Base-by-base conservation (phyloP, 768 basidiomycete genomes). In the Termitomyces titanicus region DNA sequence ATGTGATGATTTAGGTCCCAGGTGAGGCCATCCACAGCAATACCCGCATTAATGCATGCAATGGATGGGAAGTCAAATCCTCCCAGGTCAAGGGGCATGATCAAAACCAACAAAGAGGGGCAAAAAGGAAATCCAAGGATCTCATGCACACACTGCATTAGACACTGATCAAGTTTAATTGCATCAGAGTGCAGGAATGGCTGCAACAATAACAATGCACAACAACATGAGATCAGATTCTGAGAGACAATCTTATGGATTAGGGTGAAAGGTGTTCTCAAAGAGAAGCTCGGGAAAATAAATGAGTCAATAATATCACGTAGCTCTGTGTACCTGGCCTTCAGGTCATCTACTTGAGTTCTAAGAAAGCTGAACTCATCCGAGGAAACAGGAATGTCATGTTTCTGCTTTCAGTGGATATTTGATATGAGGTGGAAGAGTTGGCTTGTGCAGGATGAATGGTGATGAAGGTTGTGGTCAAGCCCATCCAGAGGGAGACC, bases 1-100 rank as follows among this genome's bases (percentile, higher is more conserved):
- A 68, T 62, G 11, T 64, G 64, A 25, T 67, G 66, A 38, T 68
- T 67, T 0, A 68, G 61, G 33, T 70, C 64, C 0, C 63, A 54
- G 4, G 18, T 22, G 0, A 69, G 51, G 0, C 68, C 66, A 17
- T 62, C 34, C 0, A 68, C 46, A 0, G 64, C 63, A 1, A 64
- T 49, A 0, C 57, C 39, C 0, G 51, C 53, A 45, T 69, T 69
- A 5, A 68, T 57, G 1, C 58, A 44, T 1, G 59, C 12, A 2
- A 68, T 54, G 0, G 61, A 68, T 0, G 61, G 61, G 18, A 68
- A 65, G 18, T 59, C 66, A 24, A 68, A 62, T 2, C 68, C 65
- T 8, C 51, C 42, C 0, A 51, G 29, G 1, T 49, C 17, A 0
- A 68, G 7, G 0, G 66, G 67, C 0, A 63, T 51, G 0, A 60